A percentile compares a stretch with the other conserved stretches of the same genome.
Conservation (phyloP, 345 rosid genomes). For the Rhizophora apiculata region DNA sequence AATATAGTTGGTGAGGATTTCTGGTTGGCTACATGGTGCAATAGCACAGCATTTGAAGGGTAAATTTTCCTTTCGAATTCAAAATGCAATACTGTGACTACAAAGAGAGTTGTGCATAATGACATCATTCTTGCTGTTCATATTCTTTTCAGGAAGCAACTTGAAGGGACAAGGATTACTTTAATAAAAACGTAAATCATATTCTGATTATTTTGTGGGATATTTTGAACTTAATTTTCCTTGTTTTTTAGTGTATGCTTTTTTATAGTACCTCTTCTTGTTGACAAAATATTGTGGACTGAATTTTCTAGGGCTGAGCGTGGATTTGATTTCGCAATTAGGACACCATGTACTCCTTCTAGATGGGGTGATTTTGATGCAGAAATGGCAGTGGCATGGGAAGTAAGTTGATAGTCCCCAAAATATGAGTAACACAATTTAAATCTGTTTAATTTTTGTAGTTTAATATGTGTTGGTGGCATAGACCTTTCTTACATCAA, state of each 20-base stretch:
- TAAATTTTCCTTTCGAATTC: conserved; percentile 24
- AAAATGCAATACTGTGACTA: conserved; percentile 16
- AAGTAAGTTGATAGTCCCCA: conserved; percentile 48
- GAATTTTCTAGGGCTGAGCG: conserved; percentile 49
- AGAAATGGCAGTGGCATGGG: conserved; percentile 91
- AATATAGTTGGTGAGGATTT: conserved; percentile 85
- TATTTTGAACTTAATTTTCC: neutral
- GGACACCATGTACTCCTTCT: conserved; percentile 90
- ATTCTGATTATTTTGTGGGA: conserved; percentile 1
- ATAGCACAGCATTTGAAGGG: conserved; percentile 81
- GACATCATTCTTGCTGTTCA: conserved; percentile 20
- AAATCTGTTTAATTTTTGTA: neutral
- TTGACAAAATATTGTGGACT: conserved; percentile 6
- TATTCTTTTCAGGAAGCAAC: conserved; percentile 66
- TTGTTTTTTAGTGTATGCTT: neutral
- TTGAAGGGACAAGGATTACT: conserved; percentile 94
- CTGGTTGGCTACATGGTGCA: conserved; percentile 95
- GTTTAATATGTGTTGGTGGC: neutral
- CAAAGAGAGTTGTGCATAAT: conserved; percentile 13
- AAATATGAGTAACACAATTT: neutral
- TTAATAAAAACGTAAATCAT: conserved; percentile 52
- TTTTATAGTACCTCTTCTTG: neutral
- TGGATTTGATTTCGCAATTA: conserved; percentile 79
- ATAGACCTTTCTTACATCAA: no score
- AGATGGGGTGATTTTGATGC: conserved; percentile 91